Percentiles rank a stretch among this genome's conserved stretches.
Conservation (phyloP, 2,329 filamentous ascomycete species). For the Alternaria atra region DNA sequence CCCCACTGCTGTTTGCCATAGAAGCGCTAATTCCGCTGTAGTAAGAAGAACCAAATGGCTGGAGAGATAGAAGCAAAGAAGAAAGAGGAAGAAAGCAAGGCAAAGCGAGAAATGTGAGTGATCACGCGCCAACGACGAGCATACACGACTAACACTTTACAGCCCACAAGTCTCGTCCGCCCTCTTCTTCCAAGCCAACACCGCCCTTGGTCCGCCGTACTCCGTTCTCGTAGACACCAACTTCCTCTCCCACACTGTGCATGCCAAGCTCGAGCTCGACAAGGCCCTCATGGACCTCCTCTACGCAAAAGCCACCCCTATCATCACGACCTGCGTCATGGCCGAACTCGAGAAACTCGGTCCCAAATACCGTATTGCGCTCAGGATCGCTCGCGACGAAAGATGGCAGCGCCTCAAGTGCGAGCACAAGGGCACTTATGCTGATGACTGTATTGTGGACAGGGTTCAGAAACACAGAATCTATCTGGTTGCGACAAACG, state of each 20-base stretch:
- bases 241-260: constrained; percentile 74
- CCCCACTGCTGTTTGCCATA: background rate
- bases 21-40: constrained; percentile 6
- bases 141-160: constrained; percentile 20
- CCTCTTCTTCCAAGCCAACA: constrained; percentile 67
- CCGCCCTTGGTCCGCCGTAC: constrained; percentile 84
- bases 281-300: constrained; percentile 93
- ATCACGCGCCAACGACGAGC: constrained; percentile 13
- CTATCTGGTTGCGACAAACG: constrained; percentile 58
- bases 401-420: constrained; percentile 86
- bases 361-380: constrained; percentile 81
- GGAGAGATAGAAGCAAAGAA: constrained; percentile 67
- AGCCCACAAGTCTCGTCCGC: constrained; percentile 78
- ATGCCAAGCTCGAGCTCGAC: constrained; percentile 86
- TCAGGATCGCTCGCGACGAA: constrained; percentile 88
- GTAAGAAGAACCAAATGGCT: constrained; percentile 79
- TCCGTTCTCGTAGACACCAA: constrained; percentile 65
- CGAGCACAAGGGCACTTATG: constrained; percentile 88
- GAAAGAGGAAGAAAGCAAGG: constrained; percentile 65
- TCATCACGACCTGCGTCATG: constrained; percentile 81
- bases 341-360: constrained; percentile 90
- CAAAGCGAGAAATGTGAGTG: constrained; percentile 75
- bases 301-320: constrained; percentile 88
- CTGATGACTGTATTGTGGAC: constrained; percentile 70
- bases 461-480: constrained; percentile 58